Base-by-base conservation (phyloP, 2,329 filamentous ascomycete genomes). In the Aspergillus spinulosporus region DNA sequence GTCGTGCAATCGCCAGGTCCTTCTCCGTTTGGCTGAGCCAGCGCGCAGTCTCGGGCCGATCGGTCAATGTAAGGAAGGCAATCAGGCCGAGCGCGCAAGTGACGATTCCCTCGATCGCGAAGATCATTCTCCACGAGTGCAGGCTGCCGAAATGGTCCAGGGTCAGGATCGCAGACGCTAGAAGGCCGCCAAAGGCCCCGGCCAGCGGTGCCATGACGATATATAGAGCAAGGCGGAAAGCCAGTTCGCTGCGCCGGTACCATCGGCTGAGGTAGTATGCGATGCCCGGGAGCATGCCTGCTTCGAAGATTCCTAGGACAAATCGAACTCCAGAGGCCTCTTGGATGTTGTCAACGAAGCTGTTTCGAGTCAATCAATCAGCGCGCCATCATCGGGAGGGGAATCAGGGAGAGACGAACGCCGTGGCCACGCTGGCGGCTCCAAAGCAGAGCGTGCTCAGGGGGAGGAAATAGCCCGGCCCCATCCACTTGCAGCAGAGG, bases 261-360 rank as follows among this genome's bases (percentile, higher is more conserved):
- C 87, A 90, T 50, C 87, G 77, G 0, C 83, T 86, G 15, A 90
- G 74, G 64, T 90, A 90, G 71, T 90, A 91, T 0, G 87, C 86
- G 40, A 89, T 88, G 0, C 88, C 88, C 0, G 88, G 88, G 52
- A 90, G 71, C 82, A 91, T 85, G 5, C 88, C 88, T 0, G 88
- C 85, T 71, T 92, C 88, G 56, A 90, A 89, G 8, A 88, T 71
- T 7, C 85, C 85, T 0, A 89, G 79, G 0, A 89, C 61, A 62
- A 90, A 89, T 4, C 88, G 83, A 0, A 90, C 86, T 11, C 79
- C 86, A 37, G 78, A 84, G 2, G 78, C 74, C 2, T 77, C 71
- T 1, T 78, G 72, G 15, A 82, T 77, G 54, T 80, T 78, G 31
- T 84, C 64, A 5, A 88, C 85, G 62, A 88, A 90, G 0, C 34